Evolutionary conservation across 73 alveolate species (phyloP).

Genomic region (Tetrahymena thermophila): DNA sequence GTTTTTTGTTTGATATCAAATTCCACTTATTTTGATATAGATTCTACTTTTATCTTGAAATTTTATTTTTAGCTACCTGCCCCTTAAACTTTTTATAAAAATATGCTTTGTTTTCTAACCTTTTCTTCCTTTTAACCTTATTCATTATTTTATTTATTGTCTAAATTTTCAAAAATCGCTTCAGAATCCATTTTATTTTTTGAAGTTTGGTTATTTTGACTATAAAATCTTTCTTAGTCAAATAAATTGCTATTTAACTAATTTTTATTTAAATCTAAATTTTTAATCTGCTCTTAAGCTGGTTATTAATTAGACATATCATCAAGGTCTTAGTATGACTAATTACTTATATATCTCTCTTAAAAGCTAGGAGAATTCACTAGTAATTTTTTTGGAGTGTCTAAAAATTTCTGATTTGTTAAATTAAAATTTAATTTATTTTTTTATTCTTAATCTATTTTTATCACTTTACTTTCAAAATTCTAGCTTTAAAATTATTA

Average conservation of each 20-base stretch:
- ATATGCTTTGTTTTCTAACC: background rate
- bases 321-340: background rate
- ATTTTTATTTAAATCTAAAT: background rate
- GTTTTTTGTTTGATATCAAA: too few relatives aligned
- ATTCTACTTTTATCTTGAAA: background rate
- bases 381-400: background rate
- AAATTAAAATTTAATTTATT: too few relatives aligned
- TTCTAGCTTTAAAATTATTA: background rate
- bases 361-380: background rate
- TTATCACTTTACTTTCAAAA: background rate
- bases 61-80: background rate
- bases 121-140: background rate
- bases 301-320: background rate
- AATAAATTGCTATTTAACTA: background rate
- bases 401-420: too few relatives aligned
- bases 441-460: background rate
- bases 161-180: background rate
- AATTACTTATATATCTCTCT: background rate
- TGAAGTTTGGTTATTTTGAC: background rate
- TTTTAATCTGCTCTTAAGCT: background rate
- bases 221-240: background rate
- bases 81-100: too few relatives aligned
- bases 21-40: background rate
- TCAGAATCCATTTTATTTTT: background rate
- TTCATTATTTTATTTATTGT: too few relatives aligned